These are phyloP conservation scores for Coriolopsis trogii DNA, from an alignment of 1,284 basidiomycete species.

Conservation along the genomic window DNA sequence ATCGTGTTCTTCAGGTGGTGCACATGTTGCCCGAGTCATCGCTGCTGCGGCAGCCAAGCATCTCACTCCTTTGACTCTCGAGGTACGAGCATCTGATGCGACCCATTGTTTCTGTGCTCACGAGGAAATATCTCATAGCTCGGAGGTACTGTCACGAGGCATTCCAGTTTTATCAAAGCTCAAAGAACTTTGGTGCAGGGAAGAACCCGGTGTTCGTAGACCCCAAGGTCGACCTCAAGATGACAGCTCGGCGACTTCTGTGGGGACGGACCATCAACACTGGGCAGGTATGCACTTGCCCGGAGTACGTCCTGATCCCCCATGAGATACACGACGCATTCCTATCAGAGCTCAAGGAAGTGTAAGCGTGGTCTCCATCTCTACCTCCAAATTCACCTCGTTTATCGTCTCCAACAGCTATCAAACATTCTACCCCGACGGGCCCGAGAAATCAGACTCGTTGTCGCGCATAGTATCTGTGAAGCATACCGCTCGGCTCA, in stretches of 20 bases:
- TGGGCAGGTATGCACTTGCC: conserved; percentile 71
- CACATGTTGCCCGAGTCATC: conserved; percentile 78
- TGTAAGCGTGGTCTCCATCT: conserved; percentile 42
- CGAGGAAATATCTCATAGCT: too few species aligned
- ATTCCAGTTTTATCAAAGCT: background rate
- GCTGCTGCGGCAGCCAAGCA: conserved; percentile 84
- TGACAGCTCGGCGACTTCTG: conserved; percentile 64
- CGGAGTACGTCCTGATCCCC: conserved; percentile 82
- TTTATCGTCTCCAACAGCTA: conserved; percentile 38
- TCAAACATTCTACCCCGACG: conserved; percentile 52
- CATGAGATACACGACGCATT: conserved; percentile 64
- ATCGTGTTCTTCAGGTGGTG: conserved; percentile 51
- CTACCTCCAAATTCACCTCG: background rate
- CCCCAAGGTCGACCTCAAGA: conserved; percentile 60
- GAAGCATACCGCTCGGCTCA: conserved; percentile 62
- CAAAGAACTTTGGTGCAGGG: conserved; percentile 47
- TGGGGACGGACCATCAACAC: conserved; percentile 82
- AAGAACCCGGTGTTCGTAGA: conserved; percentile 90
- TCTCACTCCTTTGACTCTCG: conserved; percentile 85
- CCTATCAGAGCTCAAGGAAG: conserved; percentile 60
- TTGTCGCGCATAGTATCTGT: conserved; percentile 50
- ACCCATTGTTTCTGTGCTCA: background rate
- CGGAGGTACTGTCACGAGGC: conserved; percentile 7
- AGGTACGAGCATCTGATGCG: conserved; percentile 41
- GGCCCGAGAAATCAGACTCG: conserved; percentile 44